These are phyloP conservation scores for Fusarium transvaalense DNA, from an alignment of 2,329 filamentous ascomycete species.

Conservation along the genomic window DNA sequence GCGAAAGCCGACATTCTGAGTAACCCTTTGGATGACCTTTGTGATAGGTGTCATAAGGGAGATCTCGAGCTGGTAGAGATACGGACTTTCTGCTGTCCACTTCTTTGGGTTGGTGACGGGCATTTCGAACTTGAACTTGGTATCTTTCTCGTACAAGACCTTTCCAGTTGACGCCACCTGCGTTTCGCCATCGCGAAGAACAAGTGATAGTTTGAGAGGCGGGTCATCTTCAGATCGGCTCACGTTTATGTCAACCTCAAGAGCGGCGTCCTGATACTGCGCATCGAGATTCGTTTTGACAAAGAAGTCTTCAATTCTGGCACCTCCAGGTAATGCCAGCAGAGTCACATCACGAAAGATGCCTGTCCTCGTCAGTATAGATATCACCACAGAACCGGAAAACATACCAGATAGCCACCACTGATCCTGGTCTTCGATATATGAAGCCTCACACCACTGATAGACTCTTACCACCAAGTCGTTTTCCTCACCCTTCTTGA, in stretches of 20 bases:
- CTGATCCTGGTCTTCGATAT: slow-evolving; percentile 24
- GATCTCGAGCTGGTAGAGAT: slow-evolving; percentile 11
- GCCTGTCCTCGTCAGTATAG: not conserved
- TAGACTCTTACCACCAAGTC: slow-evolving; percentile 11
- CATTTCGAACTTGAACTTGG: accelerated
- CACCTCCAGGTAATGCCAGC: not conserved
- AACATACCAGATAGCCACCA: slow-evolving; percentile 21
- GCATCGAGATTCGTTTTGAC: slow-evolving; percentile 9
- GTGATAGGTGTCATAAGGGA: not conserved
- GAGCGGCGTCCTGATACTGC: not conserved
- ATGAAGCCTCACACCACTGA: slow-evolving; percentile 20
- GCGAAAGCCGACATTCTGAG: slow-evolving; percentile 14
- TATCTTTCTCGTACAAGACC: accelerated
- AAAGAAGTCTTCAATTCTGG: slow-evolving; percentile 9
- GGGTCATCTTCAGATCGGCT: accelerated
- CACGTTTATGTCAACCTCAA: not conserved
- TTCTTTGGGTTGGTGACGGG: not conserved
- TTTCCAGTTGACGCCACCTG: not conserved
- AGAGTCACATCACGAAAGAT: slow-evolving; percentile 24
- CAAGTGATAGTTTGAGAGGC: accelerated
- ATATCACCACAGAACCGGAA: accelerated
- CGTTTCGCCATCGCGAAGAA: not conserved
- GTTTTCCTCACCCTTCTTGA: not conserved
- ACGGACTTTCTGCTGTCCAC: slow-evolving; percentile 12
- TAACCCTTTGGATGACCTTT: not conserved